A percentile compares a stretch with the other conserved stretches of the same genome.
These are phyloP conservation scores for Melaleuca alternifolia DNA, from an alignment of 345 rosid genomes.

Conservation along the genomic window DNA sequence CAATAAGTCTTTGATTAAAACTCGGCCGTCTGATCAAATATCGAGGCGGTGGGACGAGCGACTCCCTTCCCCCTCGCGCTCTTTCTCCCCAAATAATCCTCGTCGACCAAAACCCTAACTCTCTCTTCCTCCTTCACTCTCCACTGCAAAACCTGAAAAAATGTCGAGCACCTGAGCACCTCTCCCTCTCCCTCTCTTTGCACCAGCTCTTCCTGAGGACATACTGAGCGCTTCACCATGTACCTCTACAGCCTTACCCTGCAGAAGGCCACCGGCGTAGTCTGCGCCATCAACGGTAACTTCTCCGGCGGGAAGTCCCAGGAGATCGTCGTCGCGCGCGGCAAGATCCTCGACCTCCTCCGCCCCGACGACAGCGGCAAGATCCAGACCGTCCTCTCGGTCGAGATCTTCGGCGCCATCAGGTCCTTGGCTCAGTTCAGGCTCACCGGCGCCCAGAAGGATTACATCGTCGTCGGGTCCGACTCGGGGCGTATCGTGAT, in stretches of 20 bases:
- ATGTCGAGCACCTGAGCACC: neutral
- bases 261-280: slow-evolving; percentile 86
- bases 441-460: slow-evolving; percentile 86
- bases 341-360: slow-evolving; percentile 86
- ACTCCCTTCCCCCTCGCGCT: neutral
- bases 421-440: slow-evolving; percentile 86
- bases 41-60: neutral
- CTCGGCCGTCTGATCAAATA: neutral
- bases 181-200: neutral
- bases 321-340: slow-evolving; percentile 93
- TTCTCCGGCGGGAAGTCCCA: slow-evolving; percentile 89
- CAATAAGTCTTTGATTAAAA: neutral
- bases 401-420: slow-evolving; percentile 85
- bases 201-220: neutral
- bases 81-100: neutral
- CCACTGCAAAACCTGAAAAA: neutral
- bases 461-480: slow-evolving; percentile 89
- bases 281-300: slow-evolving; percentile 81
- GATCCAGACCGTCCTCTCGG: slow-evolving; percentile 81
- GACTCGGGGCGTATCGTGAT: slow-evolving; percentile 97
- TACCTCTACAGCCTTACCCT: slow-evolving; percentile 91
- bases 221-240: slow-evolving; percentile 20
- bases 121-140: neutral
- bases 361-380: slow-evolving; percentile 90
- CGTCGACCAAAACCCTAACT: neutral